phyloP scores from a whole-genome alignment of 2,329 filamentous ascomycete species.

The Trichophyton simii region DNA sequence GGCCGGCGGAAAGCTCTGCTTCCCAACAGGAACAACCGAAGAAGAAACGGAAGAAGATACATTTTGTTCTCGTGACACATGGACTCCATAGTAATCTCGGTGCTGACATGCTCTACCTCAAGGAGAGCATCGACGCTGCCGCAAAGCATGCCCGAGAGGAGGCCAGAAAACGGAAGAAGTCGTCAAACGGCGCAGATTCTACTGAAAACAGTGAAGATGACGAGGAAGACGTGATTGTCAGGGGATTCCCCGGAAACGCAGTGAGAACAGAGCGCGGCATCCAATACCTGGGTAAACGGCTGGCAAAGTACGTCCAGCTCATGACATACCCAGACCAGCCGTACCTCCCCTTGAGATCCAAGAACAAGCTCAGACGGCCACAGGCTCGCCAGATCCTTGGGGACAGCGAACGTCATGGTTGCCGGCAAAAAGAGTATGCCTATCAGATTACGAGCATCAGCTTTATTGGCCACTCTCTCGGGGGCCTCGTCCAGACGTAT shows the following conservation, averaged over 20 bases:
- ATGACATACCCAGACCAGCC: slow-evolving; percentile 93
- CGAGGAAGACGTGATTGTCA: slow-evolving; percentile 63
- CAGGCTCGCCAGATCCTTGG: slow-evolving; percentile 37
- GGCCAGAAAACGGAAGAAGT: slow-evolving; percentile 44
- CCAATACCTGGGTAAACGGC: slow-evolving; percentile 87
- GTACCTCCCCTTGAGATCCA: slow-evolving; percentile 52
- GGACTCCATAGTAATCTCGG: slow-evolving; percentile 91
- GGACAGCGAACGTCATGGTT: slow-evolving; percentile 17
- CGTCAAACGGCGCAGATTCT: slow-evolving; percentile 15
- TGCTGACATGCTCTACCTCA: slow-evolving; percentile 91
- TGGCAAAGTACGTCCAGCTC: slow-evolving; percentile 79
- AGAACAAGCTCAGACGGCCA: slow-evolving; percentile 26
- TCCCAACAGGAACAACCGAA: slow-evolving; percentile 17
- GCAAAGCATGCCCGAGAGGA: slow-evolving; percentile 61
- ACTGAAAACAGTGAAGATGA: slow-evolving; percentile 26
- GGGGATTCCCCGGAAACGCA: slow-evolving; percentile 81
- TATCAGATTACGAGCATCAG: slow-evolving; percentile 91
- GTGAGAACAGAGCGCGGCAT: slow-evolving; percentile 88
- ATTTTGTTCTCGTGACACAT: slow-evolving; percentile 85
- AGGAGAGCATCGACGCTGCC: slow-evolving; percentile 87
- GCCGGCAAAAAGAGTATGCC: slow-evolving; percentile 33
- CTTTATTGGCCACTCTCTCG: slow-evolving; percentile 84
- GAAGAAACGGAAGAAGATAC: slow-evolving; percentile 57
- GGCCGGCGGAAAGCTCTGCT: slow-evolving; percentile 8
- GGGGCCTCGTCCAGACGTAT: slow-evolving; percentile 82